Evolutionary conservation across 2,329 filamentous ascomycete species (phyloP).

Genomic region (Fusarium siculi): DNA sequence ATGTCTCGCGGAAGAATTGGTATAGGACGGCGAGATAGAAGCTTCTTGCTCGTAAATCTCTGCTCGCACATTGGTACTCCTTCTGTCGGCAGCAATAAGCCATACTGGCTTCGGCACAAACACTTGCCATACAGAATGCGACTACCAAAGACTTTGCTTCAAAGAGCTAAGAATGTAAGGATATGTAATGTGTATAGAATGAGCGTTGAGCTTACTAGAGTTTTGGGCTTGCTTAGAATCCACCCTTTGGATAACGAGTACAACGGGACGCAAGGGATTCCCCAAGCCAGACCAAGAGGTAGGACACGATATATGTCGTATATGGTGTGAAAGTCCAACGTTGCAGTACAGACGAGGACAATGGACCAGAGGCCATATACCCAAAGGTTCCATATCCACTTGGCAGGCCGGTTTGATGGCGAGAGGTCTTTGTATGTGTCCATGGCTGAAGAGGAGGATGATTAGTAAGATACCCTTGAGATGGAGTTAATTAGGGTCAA

Average conservation of each 20-base stretch:
- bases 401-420: neutral
- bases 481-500: too few relatives aligned
- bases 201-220: neutral
- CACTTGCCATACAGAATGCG: constrained; percentile 18
- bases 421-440: constrained; percentile 22
- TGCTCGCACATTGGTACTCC: neutral
- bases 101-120: constrained; percentile 13
- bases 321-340: constrained; percentile 3
- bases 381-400: constrained; percentile 19
- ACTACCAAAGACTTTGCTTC: constrained; percentile 21
- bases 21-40: constrained; percentile 19
- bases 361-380: constrained; percentile 5
- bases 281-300: constrained; percentile 22
- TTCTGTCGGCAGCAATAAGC: constrained; percentile 15
- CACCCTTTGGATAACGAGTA: constrained; percentile 1
- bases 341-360: neutral
- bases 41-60: neutral
- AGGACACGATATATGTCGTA: constrained; percentile 21
- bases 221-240: constrained; percentile 14
- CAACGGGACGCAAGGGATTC: constrained; percentile 9
- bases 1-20: constrained; percentile 21
- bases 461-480: neutral
- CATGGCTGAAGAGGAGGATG: neutral
- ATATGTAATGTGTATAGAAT: neutral
- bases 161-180: neutral